Conservation (phyloP, 768 basidiomycete genomes). For the Crassisporium funariophilum region DNA sequence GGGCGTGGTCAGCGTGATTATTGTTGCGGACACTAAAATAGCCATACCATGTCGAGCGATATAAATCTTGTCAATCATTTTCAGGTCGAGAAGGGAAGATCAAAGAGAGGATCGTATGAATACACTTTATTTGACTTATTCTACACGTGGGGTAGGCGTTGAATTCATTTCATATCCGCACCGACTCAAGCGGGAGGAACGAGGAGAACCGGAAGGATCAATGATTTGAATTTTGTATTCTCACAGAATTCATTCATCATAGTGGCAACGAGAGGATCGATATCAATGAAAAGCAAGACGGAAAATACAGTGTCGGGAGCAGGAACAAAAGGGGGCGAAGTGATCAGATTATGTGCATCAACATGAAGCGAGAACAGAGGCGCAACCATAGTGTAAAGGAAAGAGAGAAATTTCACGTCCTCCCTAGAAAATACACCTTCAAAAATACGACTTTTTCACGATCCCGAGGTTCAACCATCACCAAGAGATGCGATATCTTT, state of each 20-base stretch:
- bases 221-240: slow-evolving; percentile 19
- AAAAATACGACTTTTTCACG: slow-evolving; percentile 8
- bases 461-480: slow-evolving; percentile 1
- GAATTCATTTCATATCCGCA: slow-evolving; percentile 21
- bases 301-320: slow-evolving; percentile 22
- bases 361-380: slow-evolving; percentile 8
- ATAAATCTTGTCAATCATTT: slow-evolving; percentile 65
- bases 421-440: slow-evolving; percentile 8
- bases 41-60: slow-evolving; percentile 66
- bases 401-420: slow-evolving; percentile 17
- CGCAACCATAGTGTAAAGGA: slow-evolving; percentile 19
- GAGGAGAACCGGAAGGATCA: background rate
- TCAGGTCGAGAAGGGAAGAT: slow-evolving; percentile 10
- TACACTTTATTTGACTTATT: slow-evolving; percentile 12
- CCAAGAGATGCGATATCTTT: slow-evolving; percentile 5
- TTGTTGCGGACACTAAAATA: slow-evolving; percentile 1
- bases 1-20: slow-evolving; percentile 2
- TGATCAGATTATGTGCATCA: slow-evolving; percentile 23
- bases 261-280: slow-evolving; percentile 17
- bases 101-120: slow-evolving; percentile 14
- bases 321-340: slow-evolving; percentile 7
- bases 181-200: background rate
- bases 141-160: slow-evolving; percentile 25
- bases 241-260: slow-evolving; percentile 30
- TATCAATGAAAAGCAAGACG: slow-evolving; percentile 21